These are phyloP conservation scores for Annulohypoxylon maeteangense DNA, from an alignment of 495 filamentous ascomycete genomes.

Conservation along the genomic window DNA sequence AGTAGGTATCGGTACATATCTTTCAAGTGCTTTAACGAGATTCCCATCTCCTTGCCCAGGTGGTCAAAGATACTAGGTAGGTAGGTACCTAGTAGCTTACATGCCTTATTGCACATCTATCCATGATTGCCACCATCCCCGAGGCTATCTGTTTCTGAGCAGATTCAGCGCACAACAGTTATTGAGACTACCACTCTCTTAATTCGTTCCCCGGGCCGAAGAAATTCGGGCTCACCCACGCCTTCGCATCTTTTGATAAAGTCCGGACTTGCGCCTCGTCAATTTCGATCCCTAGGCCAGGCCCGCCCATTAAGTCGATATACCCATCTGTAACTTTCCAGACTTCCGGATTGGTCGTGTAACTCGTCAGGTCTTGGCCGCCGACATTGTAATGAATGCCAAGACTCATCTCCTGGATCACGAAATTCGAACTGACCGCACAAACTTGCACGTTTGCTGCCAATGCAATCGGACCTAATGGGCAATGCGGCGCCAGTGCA, in stretches of 20 bases:
- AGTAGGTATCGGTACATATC: too few species aligned
- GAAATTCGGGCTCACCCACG: slow-evolving; percentile 67
- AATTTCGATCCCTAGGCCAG: slow-evolving; percentile 79
- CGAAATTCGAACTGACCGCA: slow-evolving; percentile 72
- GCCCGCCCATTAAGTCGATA: slow-evolving; percentile 68
- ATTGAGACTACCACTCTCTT: slow-evolving; percentile 72
- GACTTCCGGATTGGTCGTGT: slow-evolving; percentile 70
- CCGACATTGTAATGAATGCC: slow-evolving; percentile 83
- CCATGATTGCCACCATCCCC: neutral
- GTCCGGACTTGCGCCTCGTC: slow-evolving; percentile 71
- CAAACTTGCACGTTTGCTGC: slow-evolving; percentile 79
- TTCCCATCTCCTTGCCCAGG: neutral
- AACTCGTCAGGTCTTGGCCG: slow-evolving; percentile 73
- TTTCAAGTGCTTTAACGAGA: too few species aligned
- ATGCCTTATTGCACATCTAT: too few species aligned
- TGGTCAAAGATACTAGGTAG: neutral
- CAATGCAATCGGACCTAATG: slow-evolving; percentile 78
- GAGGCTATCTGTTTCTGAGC: neutral
- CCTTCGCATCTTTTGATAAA: slow-evolving; percentile 44
- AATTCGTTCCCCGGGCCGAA: slow-evolving; percentile 76
- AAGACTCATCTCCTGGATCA: slow-evolving; percentile 83
- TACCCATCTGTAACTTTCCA: slow-evolving; percentile 75
- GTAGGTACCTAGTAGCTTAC: too few species aligned
- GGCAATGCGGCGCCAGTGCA: slow-evolving; percentile 80
- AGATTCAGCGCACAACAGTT: neutral